Evolutionary conservation across 257 asterid genomes (phyloP).

Genomic region (Solanum microdontum): DNA sequence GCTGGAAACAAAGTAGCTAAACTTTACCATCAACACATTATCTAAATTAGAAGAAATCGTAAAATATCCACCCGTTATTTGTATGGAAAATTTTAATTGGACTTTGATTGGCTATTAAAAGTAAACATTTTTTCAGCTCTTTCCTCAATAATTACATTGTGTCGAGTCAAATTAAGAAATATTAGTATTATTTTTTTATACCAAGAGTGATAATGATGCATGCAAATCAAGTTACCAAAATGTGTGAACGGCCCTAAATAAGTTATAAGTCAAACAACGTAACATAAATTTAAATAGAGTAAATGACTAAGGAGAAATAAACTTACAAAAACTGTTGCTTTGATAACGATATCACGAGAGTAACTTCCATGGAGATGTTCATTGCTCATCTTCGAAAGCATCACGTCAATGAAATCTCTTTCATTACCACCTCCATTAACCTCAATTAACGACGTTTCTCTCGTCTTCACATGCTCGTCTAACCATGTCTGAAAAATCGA

Average conservation of each 20-base stretch:
- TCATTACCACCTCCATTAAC: not conserved
- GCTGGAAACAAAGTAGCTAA: not conserved
- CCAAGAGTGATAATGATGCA: not conserved
- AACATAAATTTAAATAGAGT: no score
- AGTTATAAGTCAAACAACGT: no score
- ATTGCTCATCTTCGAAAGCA: not conserved
- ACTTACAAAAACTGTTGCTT: not conserved
- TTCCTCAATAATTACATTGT: no score
- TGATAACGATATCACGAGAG: not conserved
- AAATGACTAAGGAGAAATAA: not conserved
- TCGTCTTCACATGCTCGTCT: not conserved
- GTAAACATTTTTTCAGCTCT: not conserved
- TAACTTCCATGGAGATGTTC: not conserved
- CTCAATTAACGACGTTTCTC: not conserved
- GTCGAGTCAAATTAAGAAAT: not conserved
- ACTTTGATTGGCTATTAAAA: not conserved
- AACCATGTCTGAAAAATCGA: conserved; percentile 9
- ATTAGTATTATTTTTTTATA: no score
- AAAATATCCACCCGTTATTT: not conserved
- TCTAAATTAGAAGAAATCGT: no score
- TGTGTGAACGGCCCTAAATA: no score
- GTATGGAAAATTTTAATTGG: not conserved
- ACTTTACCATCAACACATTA: not conserved
- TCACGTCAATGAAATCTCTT: conserved; percentile 7
- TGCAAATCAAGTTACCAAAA: no score